Evolutionary conservation across 139 green algal species (phyloP), one percentile per base, ranked within the genome.

Genomic region (Asterochloris sp.): DNA sequence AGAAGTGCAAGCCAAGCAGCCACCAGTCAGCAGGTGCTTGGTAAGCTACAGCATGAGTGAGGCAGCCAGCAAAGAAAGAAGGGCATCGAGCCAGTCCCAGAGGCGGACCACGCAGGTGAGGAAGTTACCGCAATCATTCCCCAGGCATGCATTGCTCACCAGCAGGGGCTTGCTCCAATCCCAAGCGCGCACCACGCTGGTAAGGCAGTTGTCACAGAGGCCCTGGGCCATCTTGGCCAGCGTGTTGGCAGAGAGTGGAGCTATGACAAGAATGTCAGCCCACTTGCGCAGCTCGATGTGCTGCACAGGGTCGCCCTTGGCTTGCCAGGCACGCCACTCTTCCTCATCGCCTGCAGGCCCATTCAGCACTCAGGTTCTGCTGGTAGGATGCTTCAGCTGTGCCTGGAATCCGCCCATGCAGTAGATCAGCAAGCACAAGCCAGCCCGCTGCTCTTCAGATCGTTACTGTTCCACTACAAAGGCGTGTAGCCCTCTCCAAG

Each of bases 131-230:
- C 27, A n/a, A 24, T 17, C 13, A 78, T 63, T 12, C 14, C 62
- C 23, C 74, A 78, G 14, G 13, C 27, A 63, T 16, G 12, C 13
- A 16, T 14, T 6, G 28, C 89, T 76, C 66, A 97, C 89, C 85
- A 98, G 73, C 74, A 99, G n/a, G 16, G 90, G 90, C 81, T 93
- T 92, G 12, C 16, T 61, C 26, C 92, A 96, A 83, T 99, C 95
- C 96, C 96, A 99, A 13, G 95, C 95, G 12, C 96, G 90, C 62
- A 96, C 90, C 0, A 99, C 79, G 83, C 93, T 98, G 4, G 95
- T 98, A 13, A 99, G 78, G 74, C 99, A 88, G 86, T 99, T 98
- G 88, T 99, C 97, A 63, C 91, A 96, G 74, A 98, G 61, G 0
- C 95, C 89, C 76, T 85, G 79, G 13, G 88, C 89, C 28, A 92